Base-by-base conservation (phyloP, 192 early-diverging fungal species). In the Backusella psychrophila region DNA sequence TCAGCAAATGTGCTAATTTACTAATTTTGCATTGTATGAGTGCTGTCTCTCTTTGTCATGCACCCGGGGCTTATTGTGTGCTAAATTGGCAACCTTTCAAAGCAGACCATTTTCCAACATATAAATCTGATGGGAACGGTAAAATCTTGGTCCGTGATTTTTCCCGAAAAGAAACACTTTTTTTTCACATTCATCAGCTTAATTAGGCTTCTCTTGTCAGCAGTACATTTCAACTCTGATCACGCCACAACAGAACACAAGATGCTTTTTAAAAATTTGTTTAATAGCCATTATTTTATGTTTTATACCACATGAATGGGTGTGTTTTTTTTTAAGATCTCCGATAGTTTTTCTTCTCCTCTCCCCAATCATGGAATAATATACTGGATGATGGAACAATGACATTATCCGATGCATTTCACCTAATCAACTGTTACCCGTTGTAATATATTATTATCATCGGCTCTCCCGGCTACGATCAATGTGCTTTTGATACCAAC, bases 21-120 rank as follows among this genome's bases (percentile, higher is more conserved):
- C 29, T 35, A 36, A n/a, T 69, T 69, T 69, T 69, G 67, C 67
- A 69, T 69, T 69, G 21, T 56, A 56, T 35, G 11, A 1, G n/a
- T 69, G 36, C 34, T 69, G 67, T 35, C 23, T 38, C 29, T 38
- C 19, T 38, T 36, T 36, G 36, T 69, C 67, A 69, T 69, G 67
- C 67, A 69, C 67, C 65, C 67, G 67, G 67, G 67, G 67, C n/a
- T 23, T 38, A 23, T 41, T 69, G 17, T 41, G 34, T 69, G 36
- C 36, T 69, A 69, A 69, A 69, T 69, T 69, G 67, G 67, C 36
- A 69, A 69, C 67, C 67, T 69, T 69, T 69, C 67, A 69, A 69
- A 69, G 36, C 6, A 38, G 36, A 69, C 67, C 39, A 59, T 59
- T 59, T 26, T 12, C 23, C 56, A 59, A 59, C 56, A 59, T 59